These are phyloP conservation scores for Coprinopsis sp. DNA, from an alignment of 768 basidiomycete genomes.

Conservation along the genomic window DNA sequence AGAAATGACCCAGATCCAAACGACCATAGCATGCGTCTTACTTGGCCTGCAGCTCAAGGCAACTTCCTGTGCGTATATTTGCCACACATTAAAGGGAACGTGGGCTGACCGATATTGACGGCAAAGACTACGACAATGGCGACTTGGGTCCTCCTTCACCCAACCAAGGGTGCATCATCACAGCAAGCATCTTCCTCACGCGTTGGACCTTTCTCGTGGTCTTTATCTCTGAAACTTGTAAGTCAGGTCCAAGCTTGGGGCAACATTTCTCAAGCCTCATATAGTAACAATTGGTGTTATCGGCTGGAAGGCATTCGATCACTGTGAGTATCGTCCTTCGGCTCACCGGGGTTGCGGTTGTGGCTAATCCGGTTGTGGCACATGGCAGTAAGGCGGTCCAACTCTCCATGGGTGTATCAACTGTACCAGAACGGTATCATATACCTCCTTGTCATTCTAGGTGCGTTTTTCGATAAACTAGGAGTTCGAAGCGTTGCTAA, in stretches of 20 bases:
- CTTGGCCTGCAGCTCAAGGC: too few relatives aligned
- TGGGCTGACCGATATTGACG: too few relatives aligned
- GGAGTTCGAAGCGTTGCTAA: too few relatives aligned
- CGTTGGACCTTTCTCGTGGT: constrained; percentile 1
- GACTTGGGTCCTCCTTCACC: not conserved
- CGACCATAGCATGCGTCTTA: too few relatives aligned
- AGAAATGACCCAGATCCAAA: too few relatives aligned
- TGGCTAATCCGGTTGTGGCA: too few relatives aligned
- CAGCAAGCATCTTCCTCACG: not conserved
- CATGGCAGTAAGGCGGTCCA: not conserved
- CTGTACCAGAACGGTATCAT: constrained; percentile 6
- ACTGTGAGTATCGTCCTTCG: constrained; percentile 1
- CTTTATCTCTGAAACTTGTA: constrained; percentile 5
- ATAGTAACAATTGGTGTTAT: constrained; percentile 4
- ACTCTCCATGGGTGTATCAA: constrained; percentile 3
- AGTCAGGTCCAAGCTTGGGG: not conserved
- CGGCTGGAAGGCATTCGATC: constrained; percentile 2
- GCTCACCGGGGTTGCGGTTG: not conserved
- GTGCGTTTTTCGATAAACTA: too few relatives aligned
- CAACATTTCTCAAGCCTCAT: not conserved
- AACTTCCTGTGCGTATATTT: too few relatives aligned
- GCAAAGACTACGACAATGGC: too few relatives aligned
- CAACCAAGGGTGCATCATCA: not conserved
- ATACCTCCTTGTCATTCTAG: not conserved
- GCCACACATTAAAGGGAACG: too few relatives aligned